Evolutionary conservation across 345 rosid species (phyloP).

Genomic region (Dipteronia sinensis): DNA sequence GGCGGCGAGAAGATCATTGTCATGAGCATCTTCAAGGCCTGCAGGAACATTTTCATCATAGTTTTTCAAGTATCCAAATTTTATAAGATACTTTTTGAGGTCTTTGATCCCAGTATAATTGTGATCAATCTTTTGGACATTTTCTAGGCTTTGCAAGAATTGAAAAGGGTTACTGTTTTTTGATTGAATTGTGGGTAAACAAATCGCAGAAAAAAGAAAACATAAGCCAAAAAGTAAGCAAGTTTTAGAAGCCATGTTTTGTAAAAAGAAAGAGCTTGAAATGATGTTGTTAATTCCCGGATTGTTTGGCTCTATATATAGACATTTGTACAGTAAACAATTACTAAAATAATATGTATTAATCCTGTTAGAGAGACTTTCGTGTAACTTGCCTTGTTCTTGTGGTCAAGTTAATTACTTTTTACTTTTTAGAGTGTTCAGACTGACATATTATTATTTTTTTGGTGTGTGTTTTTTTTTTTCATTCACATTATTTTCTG

Average conservation of each 20-base stretch:
- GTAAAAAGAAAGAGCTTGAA: not conserved
- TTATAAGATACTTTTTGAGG: constrained; percentile 15
- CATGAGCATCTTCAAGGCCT: constrained; percentile 6
- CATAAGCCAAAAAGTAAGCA: not conserved
- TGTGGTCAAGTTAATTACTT: not conserved
- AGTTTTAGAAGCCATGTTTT: not conserved
- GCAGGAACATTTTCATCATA: not conserved
- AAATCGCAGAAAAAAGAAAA: not conserved
- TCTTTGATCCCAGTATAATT: not conserved
- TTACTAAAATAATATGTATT: no score
- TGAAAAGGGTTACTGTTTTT: not conserved
- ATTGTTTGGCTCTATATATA: no score
- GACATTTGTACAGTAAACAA: not conserved
- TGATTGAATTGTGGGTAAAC: not conserved
- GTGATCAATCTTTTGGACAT: constrained; percentile 16
- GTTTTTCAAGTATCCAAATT: constrained; percentile 20
- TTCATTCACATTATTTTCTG: no score
- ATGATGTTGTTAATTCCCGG: not conserved
- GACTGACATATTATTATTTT: not conserved
- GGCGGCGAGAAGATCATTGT: not conserved
- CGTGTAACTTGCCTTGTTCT: not conserved
- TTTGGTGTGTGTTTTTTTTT: no score
- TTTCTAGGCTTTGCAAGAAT: constrained; percentile 4
- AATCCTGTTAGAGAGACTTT: not conserved
- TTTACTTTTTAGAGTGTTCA: not conserved